Conservation (phyloP, 352 stramenopile species). For the Pythium periplocum region DNA sequence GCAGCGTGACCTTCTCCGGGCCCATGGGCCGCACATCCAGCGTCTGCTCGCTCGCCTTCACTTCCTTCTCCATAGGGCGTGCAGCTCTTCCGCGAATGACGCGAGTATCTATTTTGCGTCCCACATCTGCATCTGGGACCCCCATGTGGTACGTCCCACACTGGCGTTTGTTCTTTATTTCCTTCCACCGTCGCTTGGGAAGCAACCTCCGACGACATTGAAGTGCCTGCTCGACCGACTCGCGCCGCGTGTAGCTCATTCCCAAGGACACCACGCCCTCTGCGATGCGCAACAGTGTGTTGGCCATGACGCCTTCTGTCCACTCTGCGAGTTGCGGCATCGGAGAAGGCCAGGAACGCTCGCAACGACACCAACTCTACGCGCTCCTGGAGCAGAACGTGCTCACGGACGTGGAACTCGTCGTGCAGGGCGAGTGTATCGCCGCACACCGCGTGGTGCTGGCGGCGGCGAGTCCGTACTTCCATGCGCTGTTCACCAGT, state of each 20-base stretch:
- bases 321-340: conserved; percentile 1
- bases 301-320: conserved; percentile 7
- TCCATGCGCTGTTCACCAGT: conserved; percentile 69
- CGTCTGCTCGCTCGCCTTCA: background rate
- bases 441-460: conserved; percentile 61
- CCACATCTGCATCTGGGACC: conserved; percentile 3
- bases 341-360: background rate
- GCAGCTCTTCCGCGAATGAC: no score
- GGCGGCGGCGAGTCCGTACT: conserved; percentile 59
- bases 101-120: background rate
- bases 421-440: conserved; percentile 42
- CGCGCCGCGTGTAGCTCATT: background rate
- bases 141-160: conserved; percentile 6
- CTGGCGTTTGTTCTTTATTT: conserved; percentile 15
- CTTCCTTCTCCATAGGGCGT: conserved; percentile 11
- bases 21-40: conserved; percentile 16
- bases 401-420: conserved; percentile 62
- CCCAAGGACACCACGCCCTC: background rate
- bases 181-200: background rate
- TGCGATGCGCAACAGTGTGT: conserved; percentile 22
- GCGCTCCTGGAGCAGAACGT: conserved; percentile 36
- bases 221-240: conserved; percentile 1
- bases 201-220: conserved; percentile 4
- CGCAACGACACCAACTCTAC: conserved; percentile 40
- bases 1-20: conserved; percentile 63